phyloP scores from a whole-genome alignment of 1,139 yeast genomes.

The Magnusiomyces fungicola region DNA sequence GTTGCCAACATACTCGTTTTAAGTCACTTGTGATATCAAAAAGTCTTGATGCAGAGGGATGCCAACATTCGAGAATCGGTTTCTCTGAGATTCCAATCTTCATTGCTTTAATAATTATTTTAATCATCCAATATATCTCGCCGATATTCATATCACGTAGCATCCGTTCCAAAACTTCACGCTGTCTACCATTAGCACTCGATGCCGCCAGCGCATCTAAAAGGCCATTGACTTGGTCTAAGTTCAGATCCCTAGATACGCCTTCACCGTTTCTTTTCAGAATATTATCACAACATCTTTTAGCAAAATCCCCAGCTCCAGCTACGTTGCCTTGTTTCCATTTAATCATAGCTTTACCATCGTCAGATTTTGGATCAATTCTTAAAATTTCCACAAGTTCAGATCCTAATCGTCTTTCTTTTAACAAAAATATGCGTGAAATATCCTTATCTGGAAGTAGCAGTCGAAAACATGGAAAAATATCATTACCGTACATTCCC shows the following conservation, averaged over 20 bases:
- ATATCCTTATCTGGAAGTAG: slow-evolving; percentile 1
- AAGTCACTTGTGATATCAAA: slow-evolving; percentile 63
- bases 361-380: slow-evolving; percentile 45
- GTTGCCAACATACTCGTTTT: slow-evolving; percentile 51
- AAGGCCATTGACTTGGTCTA: slow-evolving; percentile 50
- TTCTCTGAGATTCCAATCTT: slow-evolving; percentile 46
- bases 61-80: slow-evolving; percentile 61
- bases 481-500: slow-evolving; percentile 1
- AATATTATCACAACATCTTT: slow-evolving; percentile 35
- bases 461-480: slow-evolving; percentile 5
- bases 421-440: neutral
- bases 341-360: slow-evolving; percentile 39
- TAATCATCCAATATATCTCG: slow-evolving; percentile 65
- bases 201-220: slow-evolving; percentile 45
- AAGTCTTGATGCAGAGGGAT: slow-evolving; percentile 66
- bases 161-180: slow-evolving; percentile 9
- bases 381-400: slow-evolving; percentile 36
- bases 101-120: slow-evolving; percentile 55
- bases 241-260: slow-evolving; percentile 36
- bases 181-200: neutral
- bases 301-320: slow-evolving; percentile 37
- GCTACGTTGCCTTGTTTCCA: slow-evolving; percentile 39
- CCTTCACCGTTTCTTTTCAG: slow-evolving; percentile 35
- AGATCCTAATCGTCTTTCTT: neutral
- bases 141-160: slow-evolving; percentile 43